phyloP scores from a whole-genome alignment of 2,329 filamentous ascomycete species.

The Fusarium camptoceras region DNA sequence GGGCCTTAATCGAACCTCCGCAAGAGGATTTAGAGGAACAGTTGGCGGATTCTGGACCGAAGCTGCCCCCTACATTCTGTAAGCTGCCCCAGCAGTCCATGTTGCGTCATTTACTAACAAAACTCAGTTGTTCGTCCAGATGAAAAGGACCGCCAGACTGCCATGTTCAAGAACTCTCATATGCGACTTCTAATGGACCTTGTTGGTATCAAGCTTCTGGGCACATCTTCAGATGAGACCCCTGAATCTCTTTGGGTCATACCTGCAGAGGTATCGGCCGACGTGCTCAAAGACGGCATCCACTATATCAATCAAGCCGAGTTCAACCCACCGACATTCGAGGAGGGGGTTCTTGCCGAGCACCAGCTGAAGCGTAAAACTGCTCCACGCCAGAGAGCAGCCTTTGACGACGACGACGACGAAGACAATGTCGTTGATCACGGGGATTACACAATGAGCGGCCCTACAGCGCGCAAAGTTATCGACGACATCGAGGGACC shows the following conservation, averaged over 20 bases:
- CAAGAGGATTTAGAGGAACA: slow-evolving; percentile 50
- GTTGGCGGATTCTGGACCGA: slow-evolving; percentile 43
- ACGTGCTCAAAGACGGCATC: slow-evolving; percentile 75
- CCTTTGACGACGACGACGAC: slow-evolving; percentile 76
- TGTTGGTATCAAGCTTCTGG: slow-evolving; percentile 73
- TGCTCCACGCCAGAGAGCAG: slow-evolving; percentile 64
- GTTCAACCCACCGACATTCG: slow-evolving; percentile 80
- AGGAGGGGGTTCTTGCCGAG: slow-evolving; percentile 79
- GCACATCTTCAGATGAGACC: slow-evolving; percentile 72
- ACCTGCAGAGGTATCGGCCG: slow-evolving; percentile 72
- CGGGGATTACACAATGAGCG: slow-evolving; percentile 76
- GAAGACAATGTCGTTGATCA: slow-evolving; percentile 63
- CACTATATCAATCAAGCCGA: slow-evolving; percentile 81
- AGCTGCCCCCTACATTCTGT: slow-evolving; percentile 51
- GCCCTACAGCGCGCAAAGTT: slow-evolving; percentile 68
- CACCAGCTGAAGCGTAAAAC: slow-evolving; percentile 82
- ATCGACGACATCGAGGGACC: slow-evolving; percentile 69
- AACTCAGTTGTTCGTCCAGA: slow-evolving; percentile 69
- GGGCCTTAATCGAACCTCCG: slow-evolving; percentile 55
- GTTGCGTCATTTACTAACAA: slow-evolving; percentile 45
- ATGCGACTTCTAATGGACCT: slow-evolving; percentile 86
- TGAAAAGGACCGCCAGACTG: slow-evolving; percentile 73
- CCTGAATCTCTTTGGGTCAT: slow-evolving; percentile 83
- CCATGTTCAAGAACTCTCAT: slow-evolving; percentile 90
- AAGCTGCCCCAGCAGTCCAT: slow-evolving; percentile 28